These are phyloP conservation scores for Euphrasia arctica DNA, from an alignment of 305 asterid species.

Conservation along the genomic window DNA sequence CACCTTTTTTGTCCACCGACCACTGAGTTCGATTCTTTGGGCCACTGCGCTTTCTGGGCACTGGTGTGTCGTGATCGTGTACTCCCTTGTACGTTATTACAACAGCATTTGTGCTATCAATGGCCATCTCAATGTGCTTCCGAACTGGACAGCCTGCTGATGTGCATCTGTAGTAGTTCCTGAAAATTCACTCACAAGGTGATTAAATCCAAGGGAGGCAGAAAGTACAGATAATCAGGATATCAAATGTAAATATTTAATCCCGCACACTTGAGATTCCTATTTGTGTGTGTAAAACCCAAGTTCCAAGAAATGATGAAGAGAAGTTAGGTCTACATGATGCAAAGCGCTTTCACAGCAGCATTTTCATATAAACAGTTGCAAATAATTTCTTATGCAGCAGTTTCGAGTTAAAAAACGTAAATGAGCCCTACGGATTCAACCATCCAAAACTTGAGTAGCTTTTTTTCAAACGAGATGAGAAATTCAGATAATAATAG, in stretches of 20 bases:
- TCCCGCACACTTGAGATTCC: background rate
- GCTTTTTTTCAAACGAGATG: background rate
- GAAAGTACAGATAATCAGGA: background rate
- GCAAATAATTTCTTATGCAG: background rate
- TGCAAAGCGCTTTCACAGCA: background rate
- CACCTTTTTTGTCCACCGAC: slow-evolving; percentile 63
- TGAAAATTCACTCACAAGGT: slow-evolving; percentile 30
- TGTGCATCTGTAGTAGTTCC: slow-evolving; percentile 84
- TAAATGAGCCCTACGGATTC: background rate
- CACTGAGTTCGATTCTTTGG: slow-evolving; percentile 47
- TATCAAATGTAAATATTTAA: background rate
- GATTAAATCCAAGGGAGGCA: background rate
- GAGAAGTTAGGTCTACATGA: background rate
- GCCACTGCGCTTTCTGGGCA: slow-evolving; percentile 54
- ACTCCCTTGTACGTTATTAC: slow-evolving; percentile 65
- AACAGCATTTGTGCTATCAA: slow-evolving; percentile 40
- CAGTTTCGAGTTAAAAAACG: background rate
- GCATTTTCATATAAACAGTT: background rate
- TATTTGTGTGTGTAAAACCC: background rate
- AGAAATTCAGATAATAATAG: background rate
- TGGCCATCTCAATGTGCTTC: slow-evolving; percentile 71
- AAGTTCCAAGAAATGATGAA: background rate
- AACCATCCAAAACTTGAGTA: background rate
- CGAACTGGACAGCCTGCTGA: slow-evolving; percentile 81
- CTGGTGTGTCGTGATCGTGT: slow-evolving; percentile 73